Evolutionary conservation across 2,329 filamentous ascomycete species (phyloP), one percentile per base, ranked within the genome.

Genomic region (Pseudogymnoascus sp.): DNA sequence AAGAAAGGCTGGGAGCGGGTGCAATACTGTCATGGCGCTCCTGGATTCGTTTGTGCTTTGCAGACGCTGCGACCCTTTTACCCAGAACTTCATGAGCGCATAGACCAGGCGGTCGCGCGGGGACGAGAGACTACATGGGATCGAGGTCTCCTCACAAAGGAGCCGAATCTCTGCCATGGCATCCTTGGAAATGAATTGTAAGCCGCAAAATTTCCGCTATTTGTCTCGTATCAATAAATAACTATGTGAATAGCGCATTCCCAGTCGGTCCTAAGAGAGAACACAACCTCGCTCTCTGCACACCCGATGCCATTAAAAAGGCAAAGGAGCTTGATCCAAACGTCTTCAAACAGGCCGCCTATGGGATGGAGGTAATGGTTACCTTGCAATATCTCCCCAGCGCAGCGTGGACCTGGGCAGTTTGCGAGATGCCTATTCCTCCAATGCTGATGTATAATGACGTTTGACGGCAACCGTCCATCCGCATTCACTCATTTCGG

Each of bases 1-100:
- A 57, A 23, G 26, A 35, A 19, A 50, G 36, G 47, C 2, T 28
- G 38, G 33, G 17, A 35, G 23, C 63, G 86, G 9, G 81, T 88
- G 9, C 86, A 89, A 71, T 86, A 87, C 74, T 89, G 86, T 69
- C 87, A 89, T 69, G 87, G 87, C 2, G 84, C 84, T 0, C 83
- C 87, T 1, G 87, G 87, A 0, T 81, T 88, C 23, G 75, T 87
- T 8, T 75, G 81, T 35, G 85, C 84, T 10, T 77, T 89, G 9
- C 70, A 80, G 7, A 81, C 82, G 1, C 78, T 89, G 63, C 77
- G 77, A 60, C 77, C 79, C 5, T 78, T 82, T 70, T 88, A 87
- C 65, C 82, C 84, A 0, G 76, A 76, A 1, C 75, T 87, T 8
- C 72, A 78, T 19, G 76, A 78, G 0, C 78, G 79, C 42, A 85